phyloP scores from a whole-genome alignment of 75 land plant genomes.

The Picea glauca region DNA sequence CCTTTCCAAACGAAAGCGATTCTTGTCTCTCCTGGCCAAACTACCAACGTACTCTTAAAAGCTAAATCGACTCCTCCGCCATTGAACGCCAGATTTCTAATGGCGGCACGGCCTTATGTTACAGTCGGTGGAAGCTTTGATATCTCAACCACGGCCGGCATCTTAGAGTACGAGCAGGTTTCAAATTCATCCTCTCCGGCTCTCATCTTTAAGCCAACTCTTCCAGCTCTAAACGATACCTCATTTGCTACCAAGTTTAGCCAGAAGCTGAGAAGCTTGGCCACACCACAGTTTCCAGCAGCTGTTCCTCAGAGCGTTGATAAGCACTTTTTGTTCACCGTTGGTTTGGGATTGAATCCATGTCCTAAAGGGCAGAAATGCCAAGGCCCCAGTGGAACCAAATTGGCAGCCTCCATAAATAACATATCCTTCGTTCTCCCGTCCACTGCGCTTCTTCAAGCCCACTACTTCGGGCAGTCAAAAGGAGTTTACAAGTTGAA shows the following conservation, averaged over 20 bases:
- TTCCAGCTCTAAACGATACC: constrained; percentile 58
- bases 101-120: constrained; percentile 41
- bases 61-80: constrained; percentile 18
- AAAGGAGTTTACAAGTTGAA: constrained; percentile 25
- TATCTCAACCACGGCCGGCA: constrained; percentile 33
- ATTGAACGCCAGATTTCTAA: constrained; percentile 20
- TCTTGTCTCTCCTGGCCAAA: constrained; percentile 69
- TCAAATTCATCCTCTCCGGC: constrained; percentile 3
- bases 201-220: constrained; percentile 11
- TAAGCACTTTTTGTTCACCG: constrained; percentile 46
- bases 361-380: constrained; percentile 32
- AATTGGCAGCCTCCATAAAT: constrained; percentile 45
- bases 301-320: constrained; percentile 58
- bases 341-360: constrained; percentile 49
- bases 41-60: constrained; percentile 51
- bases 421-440: constrained; percentile 53
- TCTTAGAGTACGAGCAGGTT: constrained; percentile 24
- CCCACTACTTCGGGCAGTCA: constrained; percentile 22
- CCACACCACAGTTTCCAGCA: constrained; percentile 42
- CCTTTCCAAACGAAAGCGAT: constrained; percentile 41
- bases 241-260: constrained; percentile 31
- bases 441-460: constrained; percentile 33
- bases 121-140: constrained; percentile 39
- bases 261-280: constrained; percentile 35
- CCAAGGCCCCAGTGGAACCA: constrained; percentile 37